Evolutionary conservation across 108 stramenopile species (phyloP), one percentile per base, ranked within the genome.

Genomic region (Schizochytrium sp.): DNA sequence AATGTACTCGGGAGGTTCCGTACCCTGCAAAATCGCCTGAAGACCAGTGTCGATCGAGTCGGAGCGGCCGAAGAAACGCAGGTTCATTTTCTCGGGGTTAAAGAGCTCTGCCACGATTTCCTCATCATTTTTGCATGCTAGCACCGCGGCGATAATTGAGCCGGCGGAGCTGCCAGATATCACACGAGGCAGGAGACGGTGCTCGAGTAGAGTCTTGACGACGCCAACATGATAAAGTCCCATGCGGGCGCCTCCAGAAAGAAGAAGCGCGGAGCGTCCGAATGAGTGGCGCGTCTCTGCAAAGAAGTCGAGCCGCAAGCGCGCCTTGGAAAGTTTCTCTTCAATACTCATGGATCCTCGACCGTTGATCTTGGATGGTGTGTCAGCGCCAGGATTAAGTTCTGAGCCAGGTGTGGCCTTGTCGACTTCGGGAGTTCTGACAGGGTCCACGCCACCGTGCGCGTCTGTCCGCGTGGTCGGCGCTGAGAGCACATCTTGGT

Each of bases 181-280:
- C n/a, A 98, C 98, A 19, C 98, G 93, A 5, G 99, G 99, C 92
- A 99, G 95, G 5, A 98, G 89, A 57, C 96, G 93, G 90, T 97
- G 96, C 47, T 95, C 92, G 92, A 97, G 94, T 87, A 98, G 91
- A 6, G 97, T 95, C 92, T 97, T 97, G 57, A 98, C 96, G 5
- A 99, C 98, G 8, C 99, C 99, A 47, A 96, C 93, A 92, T 99
- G 99, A 90, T 98, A 98, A 87, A 98, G 96, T 28, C 98, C 99
- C 72, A 98, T 87, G 5, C 96, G 96, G 6, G 98, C 99, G 19
- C 99, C 99, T 21, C 99, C 99, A 12, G 89, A 93, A 23, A 98
- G 92, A 72, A 99, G 88, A 60, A 99, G 91, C 4, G 99, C 99
- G 16, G 98, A 97, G 21, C 99, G 92, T 29, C 99, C 99, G 89